Percentiles rank a stretch among this genome's conserved stretches.
phyloP scores from a whole-genome alignment of 306 rosid species.

The Cicer cuneatum region DNA sequence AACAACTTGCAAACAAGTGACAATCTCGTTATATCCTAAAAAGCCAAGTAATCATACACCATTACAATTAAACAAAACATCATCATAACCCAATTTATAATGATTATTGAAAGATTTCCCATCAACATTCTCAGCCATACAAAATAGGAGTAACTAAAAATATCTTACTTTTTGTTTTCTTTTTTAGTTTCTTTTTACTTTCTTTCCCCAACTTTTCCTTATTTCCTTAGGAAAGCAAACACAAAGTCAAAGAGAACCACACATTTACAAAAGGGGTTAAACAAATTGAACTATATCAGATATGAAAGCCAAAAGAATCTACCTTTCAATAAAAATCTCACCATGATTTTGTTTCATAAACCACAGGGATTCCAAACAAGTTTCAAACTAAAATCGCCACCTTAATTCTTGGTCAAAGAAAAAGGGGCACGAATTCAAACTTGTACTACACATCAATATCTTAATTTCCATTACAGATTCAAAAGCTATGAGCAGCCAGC shows the following conservation, averaged over 20 bases:
- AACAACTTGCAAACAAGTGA: too few species aligned
- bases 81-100: not conserved
- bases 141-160: not conserved
- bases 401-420: not conserved
- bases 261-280: not conserved
- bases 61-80: not conserved
- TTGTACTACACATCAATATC: not conserved
- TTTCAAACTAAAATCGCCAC: conserved; percentile 21
- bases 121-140: not conserved
- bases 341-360: conserved; percentile 7
- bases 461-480: conserved; percentile 1
- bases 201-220: not conserved
- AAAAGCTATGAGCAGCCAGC: too few species aligned
- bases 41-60: too few species aligned
- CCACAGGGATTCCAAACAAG: conserved; percentile 16
- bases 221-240: not conserved
- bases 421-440: conserved; percentile 1
- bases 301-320: not conserved
- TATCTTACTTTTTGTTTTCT: not conserved
- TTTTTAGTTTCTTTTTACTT: not conserved
- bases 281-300: not conserved
- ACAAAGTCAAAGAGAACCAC: not conserved
- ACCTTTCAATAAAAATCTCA: conserved; percentile 13
- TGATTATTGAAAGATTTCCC: not conserved
- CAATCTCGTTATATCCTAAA: too few species aligned